Evolutionary conservation across 2,329 filamentous ascomycete genomes (phyloP).

Genomic region (Oidium heveae): DNA sequence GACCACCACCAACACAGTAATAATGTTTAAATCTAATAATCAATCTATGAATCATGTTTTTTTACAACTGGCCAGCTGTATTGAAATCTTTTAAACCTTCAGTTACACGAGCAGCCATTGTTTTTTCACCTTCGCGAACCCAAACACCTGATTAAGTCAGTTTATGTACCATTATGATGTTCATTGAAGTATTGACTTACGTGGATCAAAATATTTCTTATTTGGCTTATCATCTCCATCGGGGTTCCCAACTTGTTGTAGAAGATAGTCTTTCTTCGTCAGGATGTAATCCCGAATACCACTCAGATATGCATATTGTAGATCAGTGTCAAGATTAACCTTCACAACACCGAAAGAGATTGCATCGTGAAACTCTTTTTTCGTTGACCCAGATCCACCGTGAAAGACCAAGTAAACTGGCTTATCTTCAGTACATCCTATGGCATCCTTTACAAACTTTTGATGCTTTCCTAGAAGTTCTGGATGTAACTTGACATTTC

Average conservation of each 20-base stretch:
- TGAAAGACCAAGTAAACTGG: constrained; percentile 99
- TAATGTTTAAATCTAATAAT: too few relatives aligned
- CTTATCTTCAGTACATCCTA: constrained; percentile 48
- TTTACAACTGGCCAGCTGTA: constrained; percentile 49
- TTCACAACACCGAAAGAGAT: constrained; percentile 92
- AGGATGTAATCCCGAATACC: constrained; percentile 90
- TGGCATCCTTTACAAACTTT: constrained; percentile 64
- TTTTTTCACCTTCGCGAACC: constrained; percentile 94
- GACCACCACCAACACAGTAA: too few relatives aligned
- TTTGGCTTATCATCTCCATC: constrained; percentile 95
- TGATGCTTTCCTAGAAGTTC: constrained; percentile 96
- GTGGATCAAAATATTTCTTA: constrained; percentile 67
- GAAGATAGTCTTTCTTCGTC: constrained; percentile 86
- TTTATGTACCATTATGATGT: background rate
- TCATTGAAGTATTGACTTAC: constrained; percentile 2
- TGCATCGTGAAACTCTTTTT: constrained; percentile 72
- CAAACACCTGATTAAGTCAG: constrained; percentile 29
- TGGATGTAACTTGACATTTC: constrained; percentile 90
- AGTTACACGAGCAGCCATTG: constrained; percentile 60
- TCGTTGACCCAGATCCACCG: constrained; percentile 77
- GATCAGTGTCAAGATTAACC: constrained; percentile 96
- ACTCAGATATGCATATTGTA: constrained; percentile 80
- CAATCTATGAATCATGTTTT: background rate
- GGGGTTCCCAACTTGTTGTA: constrained; percentile 74
- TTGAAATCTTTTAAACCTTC: constrained; percentile 84